Conservation (phyloP, 257 asterid species). For the Lycium barbarum region DNA sequence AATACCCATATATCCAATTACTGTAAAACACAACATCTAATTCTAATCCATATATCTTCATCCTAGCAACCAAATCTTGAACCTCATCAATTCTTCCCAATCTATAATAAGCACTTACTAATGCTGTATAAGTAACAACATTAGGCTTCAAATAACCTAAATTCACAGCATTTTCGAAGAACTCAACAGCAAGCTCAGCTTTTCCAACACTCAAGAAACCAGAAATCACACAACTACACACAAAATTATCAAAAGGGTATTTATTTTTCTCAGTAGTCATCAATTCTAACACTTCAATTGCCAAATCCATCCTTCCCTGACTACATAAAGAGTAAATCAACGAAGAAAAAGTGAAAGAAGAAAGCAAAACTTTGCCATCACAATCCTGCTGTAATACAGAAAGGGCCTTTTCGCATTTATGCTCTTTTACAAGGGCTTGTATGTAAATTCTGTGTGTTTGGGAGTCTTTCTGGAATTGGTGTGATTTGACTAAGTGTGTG, state of each 20-base stretch:
- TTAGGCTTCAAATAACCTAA: constrained; percentile 61
- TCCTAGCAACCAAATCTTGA: constrained; percentile 59
- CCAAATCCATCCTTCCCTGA: constrained; percentile 66
- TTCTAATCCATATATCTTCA: constrained; percentile 53
- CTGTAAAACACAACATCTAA: constrained; percentile 76
- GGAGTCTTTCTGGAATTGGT: constrained; percentile 47
- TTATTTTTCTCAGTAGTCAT: constrained; percentile 57
- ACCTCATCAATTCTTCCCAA: constrained; percentile 58
- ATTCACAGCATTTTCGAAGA: constrained; percentile 68
- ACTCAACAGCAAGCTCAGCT: constrained; percentile 71
- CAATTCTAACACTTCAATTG: constrained; percentile 63
- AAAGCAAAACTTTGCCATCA: constrained; percentile 49
- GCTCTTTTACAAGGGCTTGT: constrained; percentile 58
- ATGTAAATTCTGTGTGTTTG: constrained; percentile 50
- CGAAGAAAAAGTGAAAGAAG: constrained; percentile 64
- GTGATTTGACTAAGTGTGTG: constrained; percentile 50
- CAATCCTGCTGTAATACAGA: constrained; percentile 50
- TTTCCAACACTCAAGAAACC: constrained; percentile 76
- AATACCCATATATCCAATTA: constrained; percentile 70
- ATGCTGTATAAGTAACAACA: constrained; percentile 62
- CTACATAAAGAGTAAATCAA: constrained; percentile 60
- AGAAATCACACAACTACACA: constrained; percentile 76
- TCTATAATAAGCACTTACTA: constrained; percentile 66
- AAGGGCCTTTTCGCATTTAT: constrained; percentile 56
- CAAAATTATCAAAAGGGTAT: constrained; percentile 70